Conservation (phyloP, 768 basidiomycete genomes). For the Pulveroboletus sp. region DNA sequence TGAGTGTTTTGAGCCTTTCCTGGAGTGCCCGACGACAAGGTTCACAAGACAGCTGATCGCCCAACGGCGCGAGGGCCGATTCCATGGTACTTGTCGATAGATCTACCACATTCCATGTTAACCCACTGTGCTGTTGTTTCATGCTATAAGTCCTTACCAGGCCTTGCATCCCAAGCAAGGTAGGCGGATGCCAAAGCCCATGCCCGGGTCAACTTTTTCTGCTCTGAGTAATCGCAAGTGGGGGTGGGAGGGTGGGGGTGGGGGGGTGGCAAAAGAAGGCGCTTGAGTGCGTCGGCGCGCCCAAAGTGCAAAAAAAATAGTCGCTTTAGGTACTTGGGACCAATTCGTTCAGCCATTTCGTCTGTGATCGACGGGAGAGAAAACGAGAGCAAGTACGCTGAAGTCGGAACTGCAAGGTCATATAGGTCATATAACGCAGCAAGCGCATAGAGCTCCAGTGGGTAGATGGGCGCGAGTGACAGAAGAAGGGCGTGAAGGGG, state of each 20-base stretch:
- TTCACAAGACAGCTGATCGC: slow-evolving; percentile 64
- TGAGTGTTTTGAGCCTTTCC: slow-evolving; percentile 62
- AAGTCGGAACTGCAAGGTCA: slow-evolving; percentile 71
- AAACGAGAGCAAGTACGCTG: slow-evolving; percentile 69
- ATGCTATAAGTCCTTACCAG: slow-evolving; percentile 45
- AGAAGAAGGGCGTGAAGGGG: slow-evolving; percentile 59
- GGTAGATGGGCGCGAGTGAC: slow-evolving; percentile 60
- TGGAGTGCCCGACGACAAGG: slow-evolving; percentile 59
- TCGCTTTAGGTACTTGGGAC: slow-evolving; percentile 72
- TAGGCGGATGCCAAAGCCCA: slow-evolving; percentile 83
- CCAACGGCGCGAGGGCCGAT: slow-evolving; percentile 62
- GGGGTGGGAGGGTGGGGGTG: slow-evolving; percentile 68
- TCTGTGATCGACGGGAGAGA: slow-evolving; percentile 66
- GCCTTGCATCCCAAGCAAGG: slow-evolving; percentile 78
- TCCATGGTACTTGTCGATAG: slow-evolving; percentile 71
- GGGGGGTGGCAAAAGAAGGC: slow-evolving; percentile 69
- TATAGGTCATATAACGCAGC: slow-evolving; percentile 63
- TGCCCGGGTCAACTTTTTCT: slow-evolving; percentile 73
- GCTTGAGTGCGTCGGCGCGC: slow-evolving; percentile 75
- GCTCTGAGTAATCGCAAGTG: slow-evolving; percentile 65
- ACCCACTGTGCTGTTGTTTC: background rate
- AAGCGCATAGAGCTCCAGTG: slow-evolving; percentile 68
- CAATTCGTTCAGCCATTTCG: slow-evolving; percentile 63
- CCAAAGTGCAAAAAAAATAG: slow-evolving; percentile 84
- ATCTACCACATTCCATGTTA: slow-evolving; percentile 39